These are phyloP conservation scores for Rugonectria rugulosa DNA, from an alignment of 2,329 filamentous ascomycete species.

Conservation along the genomic window DNA sequence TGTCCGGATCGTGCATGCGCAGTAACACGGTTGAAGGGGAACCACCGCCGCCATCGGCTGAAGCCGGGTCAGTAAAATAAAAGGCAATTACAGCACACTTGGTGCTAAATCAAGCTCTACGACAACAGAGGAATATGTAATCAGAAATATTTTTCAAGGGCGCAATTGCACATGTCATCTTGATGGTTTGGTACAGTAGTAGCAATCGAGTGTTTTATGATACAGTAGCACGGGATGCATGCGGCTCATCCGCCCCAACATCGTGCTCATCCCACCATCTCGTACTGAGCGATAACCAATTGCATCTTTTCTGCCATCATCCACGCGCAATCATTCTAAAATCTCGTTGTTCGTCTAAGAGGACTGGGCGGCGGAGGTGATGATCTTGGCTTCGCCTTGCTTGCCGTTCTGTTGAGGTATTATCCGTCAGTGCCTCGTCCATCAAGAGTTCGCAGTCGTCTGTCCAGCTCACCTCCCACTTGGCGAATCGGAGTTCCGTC, in stretches of 20 bases:
- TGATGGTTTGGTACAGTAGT: conserved; percentile 40
- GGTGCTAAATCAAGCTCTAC: too few species aligned
- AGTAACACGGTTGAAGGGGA: conserved; percentile 14
- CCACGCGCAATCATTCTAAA: conserved; percentile 33
- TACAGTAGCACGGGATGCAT: conserved; percentile 42
- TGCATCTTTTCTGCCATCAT: conserved; percentile 30
- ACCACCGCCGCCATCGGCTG: conserved; percentile 28
- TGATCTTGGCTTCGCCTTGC: conserved; percentile 83
- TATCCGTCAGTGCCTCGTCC: conserved; percentile 37
- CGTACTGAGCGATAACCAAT: conserved; percentile 27
- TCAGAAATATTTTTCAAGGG: conserved; percentile 12
- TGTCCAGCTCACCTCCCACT: conserved; percentile 87
- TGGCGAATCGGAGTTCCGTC: conserved; percentile 87
- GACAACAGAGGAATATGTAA: too few species aligned
- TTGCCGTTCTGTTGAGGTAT: conserved; percentile 82
- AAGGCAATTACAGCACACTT: conserved; percentile 20
- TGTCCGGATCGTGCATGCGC: too few species aligned
- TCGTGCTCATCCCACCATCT: conserved; percentile 32
- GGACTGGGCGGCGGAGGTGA: conserved; percentile 56
- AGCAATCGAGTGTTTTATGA: conserved; percentile 43
- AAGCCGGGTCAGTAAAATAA: conserved; percentile 35
- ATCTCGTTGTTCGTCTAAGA: conserved; percentile 39
- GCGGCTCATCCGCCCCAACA: conserved; percentile 33
- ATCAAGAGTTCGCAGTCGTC: conserved; percentile 4
- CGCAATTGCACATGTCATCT: conserved; percentile 25